Base-by-base conservation (phyloP, 305 asterid genomes). In the Lippia alba region DNA sequence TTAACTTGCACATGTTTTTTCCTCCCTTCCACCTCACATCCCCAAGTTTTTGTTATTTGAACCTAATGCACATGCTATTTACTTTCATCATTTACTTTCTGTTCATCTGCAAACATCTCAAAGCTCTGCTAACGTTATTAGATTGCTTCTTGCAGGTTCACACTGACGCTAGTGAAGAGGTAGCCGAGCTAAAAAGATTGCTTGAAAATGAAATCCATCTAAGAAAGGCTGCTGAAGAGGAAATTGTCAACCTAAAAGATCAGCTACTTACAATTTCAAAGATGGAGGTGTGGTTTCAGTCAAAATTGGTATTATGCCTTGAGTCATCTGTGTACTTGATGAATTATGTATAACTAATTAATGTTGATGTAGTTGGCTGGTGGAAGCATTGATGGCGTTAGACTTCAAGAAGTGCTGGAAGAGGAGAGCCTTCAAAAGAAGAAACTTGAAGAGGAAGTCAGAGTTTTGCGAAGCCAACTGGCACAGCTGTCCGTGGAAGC, bases 371-470 rank as follows among this genome's bases (percentile, higher is more conserved):
- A 87, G 96, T 86, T 79, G 92, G 80, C 88, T 76, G 96, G 89
- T 74, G 91, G 87, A 74, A 85, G 69, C 81, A 66, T 79, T 56
- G 86, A 90, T 70, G 53, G 76, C 70, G 73, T 82, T 70, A 78
- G 83, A 75, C 91, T 95, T 79, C 89, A 85, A 72, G 84, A 84
- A 84, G 61, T 82, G 67, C 78, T 89, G 82, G 99, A 89, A 78
- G 97, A 89, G 80, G 99, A 95, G 84, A 82, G 77, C 56, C 81
- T 72, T 73, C 89, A 90, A 74, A 95, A 86, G 85, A 85, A 83
- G 85, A 87, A 85, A 76, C 91, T 95, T 79, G 99, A 95, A 87
- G 97, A 92, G 78, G 99, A 92, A 84, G 90, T 95, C 75, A 83
- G 82, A 66, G 74, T 85, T 78, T 80, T 95, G 71, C 89, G 80